Conservation (phyloP, 352 stramenopile genomes). For the Pelagophyceae sp. region DNA sequence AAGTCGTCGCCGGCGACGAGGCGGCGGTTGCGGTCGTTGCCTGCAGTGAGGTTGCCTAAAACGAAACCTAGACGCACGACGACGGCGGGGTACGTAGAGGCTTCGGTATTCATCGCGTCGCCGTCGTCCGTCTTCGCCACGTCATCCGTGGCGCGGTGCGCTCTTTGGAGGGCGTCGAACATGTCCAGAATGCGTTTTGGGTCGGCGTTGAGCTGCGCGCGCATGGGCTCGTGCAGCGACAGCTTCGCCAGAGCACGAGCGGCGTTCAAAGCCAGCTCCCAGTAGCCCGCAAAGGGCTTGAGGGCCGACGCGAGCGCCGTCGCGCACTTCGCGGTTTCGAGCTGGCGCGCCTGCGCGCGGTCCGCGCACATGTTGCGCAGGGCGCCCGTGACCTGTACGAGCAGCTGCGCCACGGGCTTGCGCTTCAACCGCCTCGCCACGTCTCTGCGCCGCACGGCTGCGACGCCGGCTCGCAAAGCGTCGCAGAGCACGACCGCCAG, state of each 20-base stretch:
- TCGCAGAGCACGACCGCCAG: slow-evolving; percentile 55
- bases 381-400: slow-evolving; percentile 57
- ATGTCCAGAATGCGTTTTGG: slow-evolving; percentile 42
- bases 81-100: slow-evolving; percentile 15
- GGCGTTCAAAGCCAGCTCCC: slow-evolving; percentile 63
- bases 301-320: slow-evolving; percentile 48
- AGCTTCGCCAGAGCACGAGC: slow-evolving; percentile 67
- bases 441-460: slow-evolving; percentile 45
- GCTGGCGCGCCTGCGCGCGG: slow-evolving; percentile 59
- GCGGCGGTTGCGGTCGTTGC: slow-evolving; percentile 61
- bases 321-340: slow-evolving; percentile 47
- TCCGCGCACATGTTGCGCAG: slow-evolving; percentile 56
- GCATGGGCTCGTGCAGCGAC: slow-evolving; percentile 57
- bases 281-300: slow-evolving; percentile 41
- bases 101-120: neutral
- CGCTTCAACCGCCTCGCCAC: neutral
- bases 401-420: slow-evolving; percentile 32
- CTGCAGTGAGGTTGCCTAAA: slow-evolving; percentile 69
- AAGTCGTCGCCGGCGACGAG: slow-evolving; percentile 39
- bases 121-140: neutral
- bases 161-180: slow-evolving; percentile 44
- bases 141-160: slow-evolving; percentile 40
- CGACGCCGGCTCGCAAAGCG: slow-evolving; percentile 52
- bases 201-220: slow-evolving; percentile 56
- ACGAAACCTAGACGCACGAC: slow-evolving; percentile 65